Conservation (phyloP, 2,329 filamentous ascomycete genomes). For the Stachybotrys elegans region DNA sequence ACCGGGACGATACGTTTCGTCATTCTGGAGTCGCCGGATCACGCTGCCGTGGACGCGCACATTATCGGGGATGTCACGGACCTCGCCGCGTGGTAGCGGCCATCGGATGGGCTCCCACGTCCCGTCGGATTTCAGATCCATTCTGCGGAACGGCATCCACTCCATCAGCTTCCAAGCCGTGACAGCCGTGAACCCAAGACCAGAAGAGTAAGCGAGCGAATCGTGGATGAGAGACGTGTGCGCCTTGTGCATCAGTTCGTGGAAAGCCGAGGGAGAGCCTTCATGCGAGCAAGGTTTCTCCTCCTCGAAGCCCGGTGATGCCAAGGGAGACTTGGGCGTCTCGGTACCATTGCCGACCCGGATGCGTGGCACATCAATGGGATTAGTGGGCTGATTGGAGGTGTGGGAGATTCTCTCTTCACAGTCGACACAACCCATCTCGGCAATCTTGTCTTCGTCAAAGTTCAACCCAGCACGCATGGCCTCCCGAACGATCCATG, state of each 20-base stretch:
- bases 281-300: constrained; percentile 13
- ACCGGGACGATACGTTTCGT: constrained; percentile 65
- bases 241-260: constrained; percentile 53
- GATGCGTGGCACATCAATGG: constrained; percentile 23
- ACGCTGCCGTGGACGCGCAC: constrained; percentile 71
- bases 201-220: constrained; percentile 60
- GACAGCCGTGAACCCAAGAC: constrained; percentile 50
- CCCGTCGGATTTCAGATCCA: constrained; percentile 69
- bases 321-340: constrained; percentile 13
- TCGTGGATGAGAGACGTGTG: constrained; percentile 60
- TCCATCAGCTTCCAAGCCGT: constrained; percentile 75
- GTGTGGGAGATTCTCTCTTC: no score
- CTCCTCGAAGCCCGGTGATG: constrained; percentile 14
- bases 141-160: constrained; percentile 73
- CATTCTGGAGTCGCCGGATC: constrained; percentile 62
- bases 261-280: constrained; percentile 36
- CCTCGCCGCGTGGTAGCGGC: constrained; percentile 73
- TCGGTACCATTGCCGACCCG: constrained; percentile 17
- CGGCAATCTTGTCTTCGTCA: constrained; percentile 61
- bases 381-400: constrained; percentile 4
- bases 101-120: constrained; percentile 77
- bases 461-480: constrained; percentile 63
- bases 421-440: constrained; percentile 55
- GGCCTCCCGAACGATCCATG: constrained; percentile 63
- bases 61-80: constrained; percentile 67